These are phyloP conservation scores for Fraxinus excelsior DNA, from an alignment of 257 asterid species.

Conservation along the genomic window DNA sequence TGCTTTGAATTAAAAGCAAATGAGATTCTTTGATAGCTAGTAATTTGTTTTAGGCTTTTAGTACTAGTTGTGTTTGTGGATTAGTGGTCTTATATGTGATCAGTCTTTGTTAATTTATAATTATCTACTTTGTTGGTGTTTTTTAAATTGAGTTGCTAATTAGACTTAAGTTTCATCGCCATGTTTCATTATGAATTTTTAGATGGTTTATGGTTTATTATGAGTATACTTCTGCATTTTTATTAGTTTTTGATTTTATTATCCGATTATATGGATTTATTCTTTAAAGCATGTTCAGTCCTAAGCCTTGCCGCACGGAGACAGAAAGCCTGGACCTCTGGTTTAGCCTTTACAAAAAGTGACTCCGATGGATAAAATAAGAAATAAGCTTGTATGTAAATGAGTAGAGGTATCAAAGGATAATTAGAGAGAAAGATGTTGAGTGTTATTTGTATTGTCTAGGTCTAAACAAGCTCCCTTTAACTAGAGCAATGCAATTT, in stretches of 20 bases:
- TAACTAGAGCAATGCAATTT: neutral
- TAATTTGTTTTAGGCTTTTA: too few relatives aligned
- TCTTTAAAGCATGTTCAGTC: neutral
- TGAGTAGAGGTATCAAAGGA: neutral
- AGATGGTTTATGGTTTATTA: too few relatives aligned
- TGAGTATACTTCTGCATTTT: neutral
- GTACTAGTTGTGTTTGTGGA: too few relatives aligned
- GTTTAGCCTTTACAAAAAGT: neutral
- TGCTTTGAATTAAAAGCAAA: too few relatives aligned
- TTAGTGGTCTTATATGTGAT: too few relatives aligned
- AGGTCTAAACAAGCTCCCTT: neutral
- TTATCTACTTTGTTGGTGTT: too few relatives aligned
- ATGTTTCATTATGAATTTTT: too few relatives aligned
- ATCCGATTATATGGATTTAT: neutral
- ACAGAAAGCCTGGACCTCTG: neutral
- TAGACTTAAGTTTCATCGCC: neutral
- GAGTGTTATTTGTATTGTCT: neutral
- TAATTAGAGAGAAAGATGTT: neutral
- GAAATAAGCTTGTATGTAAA: neutral
- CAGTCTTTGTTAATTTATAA: too few relatives aligned
- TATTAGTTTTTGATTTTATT: neutral
- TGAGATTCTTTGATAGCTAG: too few relatives aligned
- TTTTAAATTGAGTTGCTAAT: neutral
- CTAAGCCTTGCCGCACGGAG: neutral
- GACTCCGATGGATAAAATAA: neutral